These are phyloP conservation scores for Pythium sukuiense DNA, from an alignment of 352 stramenopile species.

Conservation along the genomic window DNA sequence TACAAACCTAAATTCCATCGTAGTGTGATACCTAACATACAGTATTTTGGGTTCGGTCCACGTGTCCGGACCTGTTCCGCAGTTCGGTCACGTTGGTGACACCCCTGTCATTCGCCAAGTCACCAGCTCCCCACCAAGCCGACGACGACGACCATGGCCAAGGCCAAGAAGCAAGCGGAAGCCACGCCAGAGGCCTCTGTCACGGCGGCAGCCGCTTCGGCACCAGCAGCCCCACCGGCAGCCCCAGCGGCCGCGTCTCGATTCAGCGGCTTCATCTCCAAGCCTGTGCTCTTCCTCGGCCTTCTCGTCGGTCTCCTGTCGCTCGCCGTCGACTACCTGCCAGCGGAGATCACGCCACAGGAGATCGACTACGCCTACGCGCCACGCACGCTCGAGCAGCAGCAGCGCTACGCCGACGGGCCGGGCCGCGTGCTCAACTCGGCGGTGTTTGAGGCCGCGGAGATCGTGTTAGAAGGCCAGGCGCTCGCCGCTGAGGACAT, in stretches of 20 bases:
- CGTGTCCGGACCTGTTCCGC: neutral
- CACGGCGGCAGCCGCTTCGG: neutral
- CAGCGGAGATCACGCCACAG: slow-evolving; percentile 37
- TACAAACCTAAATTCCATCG: neutral
- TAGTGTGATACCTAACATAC: neutral
- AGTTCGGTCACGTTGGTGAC: neutral
- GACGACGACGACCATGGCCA: slow-evolving; percentile 9
- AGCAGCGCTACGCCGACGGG: slow-evolving; percentile 32
- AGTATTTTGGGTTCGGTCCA: neutral
- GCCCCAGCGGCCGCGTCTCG: neutral
- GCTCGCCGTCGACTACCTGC: slow-evolving; percentile 48
- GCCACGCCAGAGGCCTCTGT: neutral
- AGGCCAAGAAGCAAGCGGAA: slow-evolving; percentile 14
- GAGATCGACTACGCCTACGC: slow-evolving; percentile 36
- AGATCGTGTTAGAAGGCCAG: slow-evolving; percentile 40
- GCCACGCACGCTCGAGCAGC: slow-evolving; percentile 42
- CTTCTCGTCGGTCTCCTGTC: slow-evolving; percentile 58
- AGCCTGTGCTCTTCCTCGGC: slow-evolving; percentile 43
- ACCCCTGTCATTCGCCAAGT: neutral
- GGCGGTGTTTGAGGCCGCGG: slow-evolving; percentile 24
- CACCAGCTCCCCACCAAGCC: neutral
- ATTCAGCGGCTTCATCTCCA: slow-evolving; percentile 40
- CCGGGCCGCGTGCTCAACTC: slow-evolving; percentile 13
- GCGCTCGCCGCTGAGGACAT: slow-evolving; percentile 46
- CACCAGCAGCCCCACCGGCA: neutral